phyloP scores from a whole-genome alignment of 1,284 basidiomycete species.

The Ustilago crameri region DNA sequence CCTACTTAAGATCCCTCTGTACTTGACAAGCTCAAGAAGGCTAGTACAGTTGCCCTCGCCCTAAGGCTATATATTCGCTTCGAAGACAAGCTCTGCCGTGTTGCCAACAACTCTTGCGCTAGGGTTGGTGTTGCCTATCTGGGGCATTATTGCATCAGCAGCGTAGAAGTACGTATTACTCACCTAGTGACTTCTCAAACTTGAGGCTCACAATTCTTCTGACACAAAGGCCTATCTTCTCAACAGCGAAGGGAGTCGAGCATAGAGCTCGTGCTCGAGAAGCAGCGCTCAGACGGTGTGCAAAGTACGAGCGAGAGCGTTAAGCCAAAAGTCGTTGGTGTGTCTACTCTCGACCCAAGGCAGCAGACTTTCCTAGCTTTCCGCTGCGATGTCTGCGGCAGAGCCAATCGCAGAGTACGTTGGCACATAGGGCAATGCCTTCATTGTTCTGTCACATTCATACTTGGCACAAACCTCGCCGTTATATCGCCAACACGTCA shows the following conservation, averaged over 20 bases:
- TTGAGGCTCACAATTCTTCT: not conserved
- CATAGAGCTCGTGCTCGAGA: not conserved
- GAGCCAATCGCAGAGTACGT: slow-evolving; percentile 17
- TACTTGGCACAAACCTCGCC: not conserved
- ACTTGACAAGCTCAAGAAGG: slow-evolving; percentile 1
- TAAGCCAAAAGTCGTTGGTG: not conserved
- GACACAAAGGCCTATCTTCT: no score
- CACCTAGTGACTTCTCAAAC: no score
- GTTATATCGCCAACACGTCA: not conserved
- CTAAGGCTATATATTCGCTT: slow-evolving; percentile 10
- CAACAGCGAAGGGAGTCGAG: not conserved
- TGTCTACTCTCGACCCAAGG: not conserved
- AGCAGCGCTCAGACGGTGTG: not conserved
- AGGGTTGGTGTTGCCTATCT: slow-evolving; percentile 9
- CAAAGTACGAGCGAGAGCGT: not conserved
- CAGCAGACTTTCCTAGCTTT: slow-evolving; percentile 23
- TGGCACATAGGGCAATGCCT: slow-evolving; percentile 7
- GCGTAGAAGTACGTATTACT: slow-evolving; percentile 12
- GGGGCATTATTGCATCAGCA: slow-evolving; percentile 15
- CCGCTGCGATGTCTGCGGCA: slow-evolving; percentile 23
- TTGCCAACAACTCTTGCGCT: slow-evolving; percentile 12
- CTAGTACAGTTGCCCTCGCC: not conserved
- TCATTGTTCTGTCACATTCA: slow-evolving; percentile 16
- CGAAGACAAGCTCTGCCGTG: slow-evolving; percentile 8
- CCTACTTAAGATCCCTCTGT: slow-evolving; percentile 1